phyloP scores from a whole-genome alignment of 495 filamentous ascomycete species.

The Choiromyces venosus region DNA sequence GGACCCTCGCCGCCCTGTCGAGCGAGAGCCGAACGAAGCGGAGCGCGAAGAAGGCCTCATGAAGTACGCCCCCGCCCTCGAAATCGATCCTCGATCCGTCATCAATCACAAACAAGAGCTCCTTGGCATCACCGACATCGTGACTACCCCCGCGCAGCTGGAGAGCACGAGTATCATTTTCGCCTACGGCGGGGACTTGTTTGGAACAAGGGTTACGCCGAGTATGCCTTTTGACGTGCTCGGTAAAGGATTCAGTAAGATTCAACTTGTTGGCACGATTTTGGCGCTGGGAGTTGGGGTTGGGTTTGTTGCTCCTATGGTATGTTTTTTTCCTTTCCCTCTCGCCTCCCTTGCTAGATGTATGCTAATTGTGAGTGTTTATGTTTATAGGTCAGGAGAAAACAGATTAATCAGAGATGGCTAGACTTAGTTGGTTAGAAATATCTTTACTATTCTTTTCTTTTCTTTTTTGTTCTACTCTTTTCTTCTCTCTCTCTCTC shows the following conservation, averaged over 20 bases:
- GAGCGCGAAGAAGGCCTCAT: constrained; percentile 81
- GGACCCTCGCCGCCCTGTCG: constrained; percentile 83
- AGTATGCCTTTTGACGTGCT: constrained; percentile 86
- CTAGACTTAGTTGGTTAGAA: constrained; percentile 11
- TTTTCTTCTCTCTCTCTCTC: constrained; percentile 9
- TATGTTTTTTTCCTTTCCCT: constrained; percentile 47
- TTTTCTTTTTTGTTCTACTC: constrained; percentile 13
- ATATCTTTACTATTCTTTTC: constrained; percentile 8
- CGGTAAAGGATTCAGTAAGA: constrained; percentile 85
- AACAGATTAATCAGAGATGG: constrained; percentile 54
- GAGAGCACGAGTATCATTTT: constrained; percentile 91
- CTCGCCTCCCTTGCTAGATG: not conserved
- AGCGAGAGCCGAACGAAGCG: constrained; percentile 68
- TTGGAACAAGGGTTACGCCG: constrained; percentile 75
- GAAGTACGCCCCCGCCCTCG: constrained; percentile 66
- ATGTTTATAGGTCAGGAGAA: constrained; percentile 45
- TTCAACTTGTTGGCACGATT: constrained; percentile 77
- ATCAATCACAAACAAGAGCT: constrained; percentile 80
- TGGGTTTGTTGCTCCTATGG: constrained; percentile 73
- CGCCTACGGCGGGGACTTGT: constrained; percentile 83
- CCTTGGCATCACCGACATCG: constrained; percentile 63
- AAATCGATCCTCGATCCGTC: constrained; percentile 76
- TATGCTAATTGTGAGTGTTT: constrained; percentile 21
- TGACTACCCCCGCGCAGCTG: constrained; percentile 69
- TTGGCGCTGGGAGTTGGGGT: constrained; percentile 69